These are phyloP conservation scores for Litchi chinensis DNA, from an alignment of 345 rosid species.

Conservation along the genomic window DNA sequence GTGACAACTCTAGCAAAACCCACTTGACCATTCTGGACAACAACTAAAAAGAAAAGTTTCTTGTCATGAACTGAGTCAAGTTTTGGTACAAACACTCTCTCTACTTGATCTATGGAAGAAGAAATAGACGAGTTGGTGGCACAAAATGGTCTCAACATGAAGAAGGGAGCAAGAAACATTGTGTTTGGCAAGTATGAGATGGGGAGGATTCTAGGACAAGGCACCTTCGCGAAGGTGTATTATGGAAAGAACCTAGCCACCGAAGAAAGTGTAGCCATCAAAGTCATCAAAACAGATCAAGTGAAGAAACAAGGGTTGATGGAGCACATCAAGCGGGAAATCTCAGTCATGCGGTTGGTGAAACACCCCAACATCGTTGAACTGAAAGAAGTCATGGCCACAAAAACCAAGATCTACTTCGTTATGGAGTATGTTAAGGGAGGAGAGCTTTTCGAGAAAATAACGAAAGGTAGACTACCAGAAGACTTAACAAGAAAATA, in stretches of 20 bases:
- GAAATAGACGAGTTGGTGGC: too few species aligned
- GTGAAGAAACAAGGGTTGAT: conserved; percentile 36
- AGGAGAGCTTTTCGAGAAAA: conserved; percentile 49
- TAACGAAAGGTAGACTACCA: conserved; percentile 39
- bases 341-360: conserved; percentile 58
- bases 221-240: conserved; percentile 61
- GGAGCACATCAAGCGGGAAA: conserved; percentile 53
- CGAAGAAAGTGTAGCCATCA: conserved; percentile 45
- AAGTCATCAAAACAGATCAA: conserved; percentile 42
- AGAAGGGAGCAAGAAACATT: conserved; percentile 7
- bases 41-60: too few species aligned
- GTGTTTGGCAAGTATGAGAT: conserved; percentile 50
- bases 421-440: conserved; percentile 52
- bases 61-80: too few species aligned
- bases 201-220: conserved; percentile 49
- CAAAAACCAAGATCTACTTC: conserved; percentile 43
- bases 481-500: conserved; percentile 43
- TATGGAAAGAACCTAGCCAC: conserved; percentile 35
- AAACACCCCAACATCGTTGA: conserved; percentile 50
- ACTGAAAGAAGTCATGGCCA: conserved; percentile 58
- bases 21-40: too few species aligned
- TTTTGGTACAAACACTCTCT: neutral
- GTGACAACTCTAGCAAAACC: too few species aligned
- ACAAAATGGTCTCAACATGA: neutral
- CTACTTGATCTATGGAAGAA: conserved; percentile 12